A percentile compares a stretch with the other conserved stretches of the same genome.
phyloP scores from a whole-genome alignment of 1,139 yeast species.

The Geotrichum fermentans region DNA sequence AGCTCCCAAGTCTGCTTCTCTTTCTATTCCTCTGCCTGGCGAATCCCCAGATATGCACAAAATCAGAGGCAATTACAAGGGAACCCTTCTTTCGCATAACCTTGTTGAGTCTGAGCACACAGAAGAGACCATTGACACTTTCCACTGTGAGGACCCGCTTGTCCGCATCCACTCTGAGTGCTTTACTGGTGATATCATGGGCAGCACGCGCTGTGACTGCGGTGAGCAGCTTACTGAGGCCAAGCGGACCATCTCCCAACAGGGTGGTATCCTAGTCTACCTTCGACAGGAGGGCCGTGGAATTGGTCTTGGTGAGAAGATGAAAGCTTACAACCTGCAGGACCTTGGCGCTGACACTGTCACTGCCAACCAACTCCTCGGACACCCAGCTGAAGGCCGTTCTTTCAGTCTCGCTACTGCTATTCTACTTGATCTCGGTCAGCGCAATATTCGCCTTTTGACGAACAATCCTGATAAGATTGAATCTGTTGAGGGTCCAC shows the following conservation, averaged over 20 bases:
- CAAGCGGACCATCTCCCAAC: constrained; percentile 81
- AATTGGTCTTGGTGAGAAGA: constrained; percentile 92
- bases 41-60: constrained; percentile 90
- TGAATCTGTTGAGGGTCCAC: constrained; percentile 84
- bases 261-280: constrained; percentile 93
- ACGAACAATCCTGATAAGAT: constrained; percentile 97
- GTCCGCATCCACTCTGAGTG: constrained; percentile 94
- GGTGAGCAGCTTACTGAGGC: constrained; percentile 99
- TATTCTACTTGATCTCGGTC: constrained; percentile 76
- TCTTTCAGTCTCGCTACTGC: constrained; percentile 92
- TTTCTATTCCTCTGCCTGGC: constrained; percentile 55
- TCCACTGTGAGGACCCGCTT: constrained; percentile 40
- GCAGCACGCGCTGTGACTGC: constrained; percentile 98
- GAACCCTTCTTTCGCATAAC: constrained; percentile 61
- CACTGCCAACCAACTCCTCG: constrained; percentile 83
- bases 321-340: constrained; percentile 94
- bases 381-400: constrained; percentile 97
- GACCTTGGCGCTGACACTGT: constrained; percentile 98
- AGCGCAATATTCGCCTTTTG: constrained; percentile 64
- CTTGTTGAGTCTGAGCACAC: constrained; percentile 7
- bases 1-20: constrained; percentile 69
- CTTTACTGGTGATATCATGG: constrained; percentile 97
- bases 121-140: neutral
- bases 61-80: constrained; percentile 96
- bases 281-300: constrained; percentile 98